Base-by-base conservation (phyloP, 441 rosid genomes). In the Viola pubescens region DNA sequence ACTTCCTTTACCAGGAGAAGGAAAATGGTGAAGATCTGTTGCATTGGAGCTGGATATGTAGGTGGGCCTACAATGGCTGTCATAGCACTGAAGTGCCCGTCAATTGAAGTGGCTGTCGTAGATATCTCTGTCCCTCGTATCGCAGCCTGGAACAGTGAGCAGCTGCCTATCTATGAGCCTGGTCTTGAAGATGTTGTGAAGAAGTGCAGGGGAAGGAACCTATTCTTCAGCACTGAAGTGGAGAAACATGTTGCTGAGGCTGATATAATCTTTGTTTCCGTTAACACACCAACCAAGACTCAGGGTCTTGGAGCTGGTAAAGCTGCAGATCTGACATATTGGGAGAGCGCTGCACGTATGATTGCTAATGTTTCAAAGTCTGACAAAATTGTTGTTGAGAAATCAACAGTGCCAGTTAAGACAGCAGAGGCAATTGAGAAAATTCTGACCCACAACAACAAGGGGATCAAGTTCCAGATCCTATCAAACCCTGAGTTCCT, bases 281-380 rank as follows among this genome's bases (percentile, higher is more conserved):
- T 91, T 57, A 91, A 91, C 73, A 91, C 98, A 26, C 98, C 98
- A 0, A 91, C 98, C 41, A 91, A 91, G 63, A 91, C 96, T 6
- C 83, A 75, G 55, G 98, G 98, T 59, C 90, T 91, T 10, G 98
- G 98, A 42, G 98, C 98, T 39, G 96, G 98, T 13, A 91, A 91
- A 70, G 98, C 96, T 56, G 98, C 98, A 0, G 98, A 91, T 66
- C 80, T 91, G 70, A 91, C 98, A 10, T 91, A 91, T 73, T 91
- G 98, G 98, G 98, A 91, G 77, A 91, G 96, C 46, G 98, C 98
- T 0, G 98, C 98, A 7, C 84, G 98, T 14, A 87, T 87, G 87
- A 91, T 91, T 34, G 96, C 98, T 0, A 95, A 91, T 68, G 98
- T 91, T 4, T 91, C 96, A 0, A 85, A 86, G 57, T 91, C 98